Conservation (phyloP, 1,284 basidiomycete species). For the Pseudozyma sp. region DNA sequence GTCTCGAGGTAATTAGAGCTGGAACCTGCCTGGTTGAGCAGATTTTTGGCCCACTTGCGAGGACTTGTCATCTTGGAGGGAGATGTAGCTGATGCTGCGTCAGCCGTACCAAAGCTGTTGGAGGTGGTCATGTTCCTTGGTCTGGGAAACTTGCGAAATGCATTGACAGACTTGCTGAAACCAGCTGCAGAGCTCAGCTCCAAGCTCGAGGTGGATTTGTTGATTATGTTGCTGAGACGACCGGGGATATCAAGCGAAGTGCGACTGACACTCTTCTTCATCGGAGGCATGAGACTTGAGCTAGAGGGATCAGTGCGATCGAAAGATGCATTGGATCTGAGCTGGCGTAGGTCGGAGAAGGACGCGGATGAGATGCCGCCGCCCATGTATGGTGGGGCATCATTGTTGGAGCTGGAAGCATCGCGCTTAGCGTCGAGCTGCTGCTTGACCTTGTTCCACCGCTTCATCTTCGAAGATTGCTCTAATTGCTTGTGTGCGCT, state of each 20-base stretch:
- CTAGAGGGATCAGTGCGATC: conserved; percentile 9
- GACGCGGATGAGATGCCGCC: conserved; percentile 41
- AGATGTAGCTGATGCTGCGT: conserved; percentile 13
- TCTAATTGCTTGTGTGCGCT: not conserved
- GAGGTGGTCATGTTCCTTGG: conserved; percentile 32
- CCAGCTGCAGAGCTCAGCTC: conserved; percentile 27
- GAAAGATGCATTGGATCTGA: conserved; percentile 13
- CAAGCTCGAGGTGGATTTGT: conserved; percentile 39
- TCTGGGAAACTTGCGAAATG: conserved; percentile 28
- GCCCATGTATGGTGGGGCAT: conserved; percentile 25
- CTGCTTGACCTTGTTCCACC: conserved; percentile 45
- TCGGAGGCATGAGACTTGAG: conserved; percentile 30
- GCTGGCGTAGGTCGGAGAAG: conserved; percentile 30
- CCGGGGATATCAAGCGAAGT: conserved; percentile 45
- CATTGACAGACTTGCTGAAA: conserved; percentile 19
- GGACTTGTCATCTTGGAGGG: conserved; percentile 32
- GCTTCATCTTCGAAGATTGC: conserved; percentile 22
- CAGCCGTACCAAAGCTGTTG: conserved; percentile 9
- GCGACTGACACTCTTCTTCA: conserved; percentile 35
- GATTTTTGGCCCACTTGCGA: conserved; percentile 49
- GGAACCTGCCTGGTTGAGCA: conserved; percentile 25
- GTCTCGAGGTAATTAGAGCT: conserved; percentile 39
- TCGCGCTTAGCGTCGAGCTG: conserved; percentile 42
- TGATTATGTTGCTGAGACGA: conserved; percentile 36
- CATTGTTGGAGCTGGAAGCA: conserved; percentile 16